Percentiles rank a stretch among this genome's conserved stretches.
Conservation (phyloP, 805 yeast genomes). For the Diddensiella santjacobensis region DNA sequence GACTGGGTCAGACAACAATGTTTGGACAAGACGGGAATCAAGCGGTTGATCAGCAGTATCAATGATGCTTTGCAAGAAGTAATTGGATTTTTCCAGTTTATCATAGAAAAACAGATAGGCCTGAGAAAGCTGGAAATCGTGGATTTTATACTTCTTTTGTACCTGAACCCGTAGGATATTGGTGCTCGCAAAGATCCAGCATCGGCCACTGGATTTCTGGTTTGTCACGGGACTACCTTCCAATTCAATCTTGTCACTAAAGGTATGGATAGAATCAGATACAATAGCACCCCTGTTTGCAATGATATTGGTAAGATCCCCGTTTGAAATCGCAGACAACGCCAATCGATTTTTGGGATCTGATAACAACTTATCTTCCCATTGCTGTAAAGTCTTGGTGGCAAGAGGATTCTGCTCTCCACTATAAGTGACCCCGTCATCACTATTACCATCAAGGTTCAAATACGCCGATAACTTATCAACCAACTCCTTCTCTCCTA, state of each 20-base stretch:
- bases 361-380: conserved; percentile 44
- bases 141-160: conserved; percentile 58
- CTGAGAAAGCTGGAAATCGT: conserved; percentile 72
- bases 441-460: background rate
- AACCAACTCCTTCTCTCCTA: conserved; percentile 1
- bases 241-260: conserved; percentile 42
- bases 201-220: conserved; percentile 75
- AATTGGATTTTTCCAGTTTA: conserved; percentile 80
- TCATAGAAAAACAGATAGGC: conserved; percentile 80
- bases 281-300: conserved; percentile 17
- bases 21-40: conserved; percentile 68
- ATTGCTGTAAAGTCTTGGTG: conserved; percentile 34
- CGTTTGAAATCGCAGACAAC: conserved; percentile 49
- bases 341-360: conserved; percentile 53
- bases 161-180: conserved; percentile 66
- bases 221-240: conserved; percentile 69
- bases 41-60: conserved; percentile 64
- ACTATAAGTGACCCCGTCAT: background rate
- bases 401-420: background rate
- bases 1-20: conserved; percentile 61
- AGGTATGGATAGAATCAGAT: conserved; percentile 31
- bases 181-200: conserved; percentile 87
- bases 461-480: background rate
- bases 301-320: conserved; percentile 42
- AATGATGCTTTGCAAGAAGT: conserved; percentile 69